These are phyloP conservation scores for Isoetes taiwanensis DNA, from an alignment of 75 land plant species.

Conservation along the genomic window DNA sequence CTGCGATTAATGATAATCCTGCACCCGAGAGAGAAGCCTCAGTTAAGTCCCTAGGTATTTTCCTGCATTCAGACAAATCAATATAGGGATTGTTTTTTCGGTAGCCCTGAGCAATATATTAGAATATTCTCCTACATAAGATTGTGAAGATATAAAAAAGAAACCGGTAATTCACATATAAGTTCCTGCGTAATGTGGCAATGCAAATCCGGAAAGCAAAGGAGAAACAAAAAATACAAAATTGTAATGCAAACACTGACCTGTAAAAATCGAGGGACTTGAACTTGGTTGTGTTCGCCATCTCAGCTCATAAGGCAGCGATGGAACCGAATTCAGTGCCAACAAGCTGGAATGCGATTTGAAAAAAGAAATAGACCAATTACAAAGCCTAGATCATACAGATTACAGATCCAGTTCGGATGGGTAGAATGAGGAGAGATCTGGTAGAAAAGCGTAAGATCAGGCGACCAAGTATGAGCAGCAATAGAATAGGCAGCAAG, in stretches of 20 bases:
- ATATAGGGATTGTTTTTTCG: not conserved
- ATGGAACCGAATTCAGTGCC: no score
- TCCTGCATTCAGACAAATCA: slow-evolving; percentile 40
- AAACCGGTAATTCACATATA: not conserved
- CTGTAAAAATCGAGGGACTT: slow-evolving; percentile 95
- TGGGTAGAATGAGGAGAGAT: no score
- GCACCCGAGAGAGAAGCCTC: slow-evolving; percentile 99
- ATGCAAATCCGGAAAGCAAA: not conserved
- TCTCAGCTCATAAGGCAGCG: no score
- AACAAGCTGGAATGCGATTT: no score
- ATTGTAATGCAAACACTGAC: slow-evolving; percentile 16
- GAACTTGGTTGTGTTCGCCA: slow-evolving; percentile 67
- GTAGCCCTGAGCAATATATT: not conserved
- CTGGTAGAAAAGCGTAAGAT: no score
- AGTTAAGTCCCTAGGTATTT: slow-evolving; percentile 97
- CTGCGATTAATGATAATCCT: slow-evolving; percentile 85
- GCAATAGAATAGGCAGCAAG: no score
- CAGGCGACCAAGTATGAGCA: no score
- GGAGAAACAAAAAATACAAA: not conserved
- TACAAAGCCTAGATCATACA: no score
- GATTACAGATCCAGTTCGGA: no score
- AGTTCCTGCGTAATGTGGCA: not conserved
- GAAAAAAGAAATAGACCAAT: no score
- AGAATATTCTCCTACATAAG: not conserved
- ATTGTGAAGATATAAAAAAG: not conserved